These are phyloP conservation scores for Komagataea norvegica DNA, from an alignment of 1,139 yeast genomes.

Conservation along the genomic window DNA sequence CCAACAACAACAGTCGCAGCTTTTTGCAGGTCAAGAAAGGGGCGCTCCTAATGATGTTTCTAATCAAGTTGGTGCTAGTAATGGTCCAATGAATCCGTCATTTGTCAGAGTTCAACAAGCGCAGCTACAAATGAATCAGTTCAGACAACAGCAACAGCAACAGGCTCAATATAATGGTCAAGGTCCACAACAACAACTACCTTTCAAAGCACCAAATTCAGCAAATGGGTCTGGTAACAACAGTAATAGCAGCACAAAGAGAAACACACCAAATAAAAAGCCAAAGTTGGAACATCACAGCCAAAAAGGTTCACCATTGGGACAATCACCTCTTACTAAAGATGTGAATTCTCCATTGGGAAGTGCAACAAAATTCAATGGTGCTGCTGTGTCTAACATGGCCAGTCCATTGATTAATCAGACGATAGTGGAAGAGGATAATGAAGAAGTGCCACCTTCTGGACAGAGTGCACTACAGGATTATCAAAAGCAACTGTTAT, in stretches of 20 bases:
- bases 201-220: conserved; percentile 14
- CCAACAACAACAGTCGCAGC: conserved; percentile 13
- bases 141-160: conserved; percentile 38
- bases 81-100: conserved; percentile 27
- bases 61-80: conserved; percentile 25
- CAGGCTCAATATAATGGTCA: conserved; percentile 6
- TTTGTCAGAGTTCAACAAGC: conserved; percentile 37
- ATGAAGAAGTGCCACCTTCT: conserved; percentile 7
- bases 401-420: conserved; percentile 17
- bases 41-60: conserved; percentile 10
- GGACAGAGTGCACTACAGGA: conserved; percentile 49
- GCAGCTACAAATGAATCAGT: conserved; percentile 47
- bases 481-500: conserved; percentile 71
- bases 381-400: conserved; percentile 3
- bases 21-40: conserved; percentile 25
- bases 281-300: conserved; percentile 12
- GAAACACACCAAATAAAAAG: conserved; percentile 16
- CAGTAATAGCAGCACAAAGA: conserved; percentile 5
- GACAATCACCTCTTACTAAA: conserved; percentile 7
- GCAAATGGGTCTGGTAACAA: conserved; percentile 6
- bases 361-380: conserved; percentile 4
- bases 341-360: conserved; percentile 19
- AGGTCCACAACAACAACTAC: conserved; percentile 5
- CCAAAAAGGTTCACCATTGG: conserved; percentile 12
- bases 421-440: conserved; percentile 4